Evolutionary conservation across 108 stramenopile species (phyloP).

Genomic region (Bacterosira constricta): DNA sequence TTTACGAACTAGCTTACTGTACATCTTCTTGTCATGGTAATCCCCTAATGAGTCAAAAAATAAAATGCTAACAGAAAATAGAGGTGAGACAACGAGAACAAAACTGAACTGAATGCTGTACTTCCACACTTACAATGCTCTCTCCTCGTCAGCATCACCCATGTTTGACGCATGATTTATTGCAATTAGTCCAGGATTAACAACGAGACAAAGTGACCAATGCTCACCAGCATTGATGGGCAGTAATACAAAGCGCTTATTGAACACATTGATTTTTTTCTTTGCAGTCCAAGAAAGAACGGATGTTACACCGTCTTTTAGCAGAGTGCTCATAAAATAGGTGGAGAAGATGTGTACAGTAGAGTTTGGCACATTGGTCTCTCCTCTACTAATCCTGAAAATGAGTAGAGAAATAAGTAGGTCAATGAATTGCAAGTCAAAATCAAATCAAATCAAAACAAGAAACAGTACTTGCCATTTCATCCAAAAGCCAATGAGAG

Average conservation of each 20-base stretch:
- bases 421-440: not conserved
- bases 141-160: slow-evolving; percentile 8
- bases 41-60: slow-evolving; percentile 80
- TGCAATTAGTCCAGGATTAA: slow-evolving; percentile 87
- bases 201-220: slow-evolving; percentile 93
- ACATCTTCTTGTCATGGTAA: slow-evolving; percentile 57
- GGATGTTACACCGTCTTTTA: slow-evolving; percentile 55
- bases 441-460: not conserved
- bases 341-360: slow-evolving; percentile 82
- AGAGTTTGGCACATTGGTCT: not conserved
- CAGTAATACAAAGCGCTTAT: slow-evolving; percentile 85
- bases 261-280: slow-evolving; percentile 86
- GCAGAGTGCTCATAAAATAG: slow-evolving; percentile 79
- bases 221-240: slow-evolving; percentile 92
- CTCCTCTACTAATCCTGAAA: slow-evolving; percentile 38
- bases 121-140: slow-evolving; percentile 35
- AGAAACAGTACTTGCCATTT: slow-evolving; percentile 59
- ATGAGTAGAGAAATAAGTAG: not conserved
- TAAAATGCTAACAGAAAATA: slow-evolving; percentile 50
- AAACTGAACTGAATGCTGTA: too few species aligned
- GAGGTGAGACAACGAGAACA: not conserved
- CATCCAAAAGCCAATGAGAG: slow-evolving; percentile 88
- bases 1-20: slow-evolving; percentile 45
- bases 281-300: slow-evolving; percentile 77
- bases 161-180: too few species aligned